These are phyloP conservation scores for Candida tropicalis DNA, from an alignment of 1,139 yeast species.

Conservation along the genomic window DNA sequence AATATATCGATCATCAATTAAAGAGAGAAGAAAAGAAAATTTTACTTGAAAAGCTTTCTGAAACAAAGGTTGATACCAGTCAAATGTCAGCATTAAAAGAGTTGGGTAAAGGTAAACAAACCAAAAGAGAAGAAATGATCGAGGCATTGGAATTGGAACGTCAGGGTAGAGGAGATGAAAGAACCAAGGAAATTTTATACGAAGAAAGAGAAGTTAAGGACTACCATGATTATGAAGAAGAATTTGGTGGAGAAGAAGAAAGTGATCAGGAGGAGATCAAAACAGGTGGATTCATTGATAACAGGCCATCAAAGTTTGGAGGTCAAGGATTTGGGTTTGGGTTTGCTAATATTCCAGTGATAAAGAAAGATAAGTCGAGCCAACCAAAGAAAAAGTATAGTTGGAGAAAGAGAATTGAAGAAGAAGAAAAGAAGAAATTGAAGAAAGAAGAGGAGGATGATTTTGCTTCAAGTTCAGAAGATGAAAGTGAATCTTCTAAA, in stretches of 20 bases:
- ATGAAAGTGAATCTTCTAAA: conserved; percentile 17
- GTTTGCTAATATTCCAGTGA: conserved; percentile 57
- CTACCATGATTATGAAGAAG: conserved; percentile 53
- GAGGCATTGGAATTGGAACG: conserved; percentile 78
- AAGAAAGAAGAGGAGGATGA: conserved; percentile 44
- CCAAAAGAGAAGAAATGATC: conserved; percentile 67
- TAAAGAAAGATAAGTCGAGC: conserved; percentile 20
- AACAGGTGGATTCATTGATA: conserved; percentile 69
- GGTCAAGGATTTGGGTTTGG: conserved; percentile 70
- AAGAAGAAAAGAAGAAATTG: conserved; percentile 36
- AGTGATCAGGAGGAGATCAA: conserved; percentile 20
- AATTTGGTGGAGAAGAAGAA: conserved; percentile 12
- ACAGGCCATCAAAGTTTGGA: conserved; percentile 66
- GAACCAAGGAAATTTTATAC: conserved; percentile 63
- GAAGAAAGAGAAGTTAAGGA: conserved; percentile 69
- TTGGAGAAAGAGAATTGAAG: conserved; percentile 44
- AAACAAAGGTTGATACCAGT: conserved; percentile 73
- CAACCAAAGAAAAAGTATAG: conserved; percentile 36
- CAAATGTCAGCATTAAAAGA: conserved; percentile 70
- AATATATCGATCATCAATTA: conserved; percentile 83
- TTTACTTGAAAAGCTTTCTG: conserved; percentile 70
- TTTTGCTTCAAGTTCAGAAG: conserved; percentile 30
- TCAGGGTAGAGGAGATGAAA: conserved; percentile 71
- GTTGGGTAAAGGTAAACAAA: conserved; percentile 76
- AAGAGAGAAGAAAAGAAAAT: conserved; percentile 86